Percentiles rank a stretch among this genome's conserved stretches.
phyloP scores from a whole-genome alignment of 1,284 basidiomycete species.

The Microbotryum lychnidis-dioicae region DNA sequence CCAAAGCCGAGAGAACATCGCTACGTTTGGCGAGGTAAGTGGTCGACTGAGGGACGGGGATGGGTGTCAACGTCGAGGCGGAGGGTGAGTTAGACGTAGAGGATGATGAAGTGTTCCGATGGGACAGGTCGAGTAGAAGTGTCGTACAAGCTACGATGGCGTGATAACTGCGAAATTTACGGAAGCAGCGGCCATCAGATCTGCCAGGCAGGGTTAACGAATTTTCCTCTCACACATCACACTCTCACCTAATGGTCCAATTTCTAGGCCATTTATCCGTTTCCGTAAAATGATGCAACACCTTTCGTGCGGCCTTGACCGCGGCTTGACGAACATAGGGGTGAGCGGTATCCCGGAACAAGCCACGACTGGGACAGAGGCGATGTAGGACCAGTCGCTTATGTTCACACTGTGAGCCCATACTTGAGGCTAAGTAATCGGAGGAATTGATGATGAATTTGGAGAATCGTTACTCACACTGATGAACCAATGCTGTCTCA shows the following conservation, averaged over 20 bases:
- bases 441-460: too few species aligned
- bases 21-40: too few species aligned
- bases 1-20: too few species aligned
- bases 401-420: conserved; percentile 2
- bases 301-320: conserved; percentile 19
- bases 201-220: too few species aligned
- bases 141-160: conserved; percentile 24
- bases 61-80: background rate
- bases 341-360: conserved; percentile 15
- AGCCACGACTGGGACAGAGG: conserved; percentile 1
- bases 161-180: conserved; percentile 13
- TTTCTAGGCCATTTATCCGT: conserved; percentile 3
- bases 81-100: conserved; percentile 7
- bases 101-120: background rate
- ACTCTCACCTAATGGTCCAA: conserved; percentile 16
- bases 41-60: too few species aligned
- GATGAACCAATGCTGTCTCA: conserved; percentile 24
- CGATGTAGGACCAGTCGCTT: conserved; percentile 27
- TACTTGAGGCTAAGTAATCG: too few species aligned
- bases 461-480: background rate
- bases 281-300: conserved; percentile 19
- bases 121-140: conserved; percentile 28
- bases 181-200: too few species aligned
- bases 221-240: background rate
- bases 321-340: conserved; percentile 19